phyloP scores from a whole-genome alignment of 2,329 filamentous ascomycete species.

The Fusarium sp. region DNA sequence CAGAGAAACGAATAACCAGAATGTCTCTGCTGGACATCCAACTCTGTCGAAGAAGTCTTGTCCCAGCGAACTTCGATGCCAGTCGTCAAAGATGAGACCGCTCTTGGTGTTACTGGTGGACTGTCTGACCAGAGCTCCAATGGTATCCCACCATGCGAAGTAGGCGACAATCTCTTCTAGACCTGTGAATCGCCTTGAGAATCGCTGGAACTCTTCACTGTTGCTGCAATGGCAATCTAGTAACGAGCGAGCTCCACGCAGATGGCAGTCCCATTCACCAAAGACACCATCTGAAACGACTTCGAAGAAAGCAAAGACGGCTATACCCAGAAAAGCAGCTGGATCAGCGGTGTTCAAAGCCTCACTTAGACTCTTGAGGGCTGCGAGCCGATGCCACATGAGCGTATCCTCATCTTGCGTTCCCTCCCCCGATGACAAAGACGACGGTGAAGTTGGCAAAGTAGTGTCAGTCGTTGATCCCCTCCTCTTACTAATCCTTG shows the following conservation, averaged over 20 bases:
- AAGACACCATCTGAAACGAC: conserved; percentile 55
- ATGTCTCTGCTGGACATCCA: conserved; percentile 51
- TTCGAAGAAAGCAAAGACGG: conserved; percentile 56
- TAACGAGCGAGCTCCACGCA: conserved; percentile 52
- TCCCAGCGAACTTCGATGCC: conserved; percentile 50
- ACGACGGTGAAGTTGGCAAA: not conserved
- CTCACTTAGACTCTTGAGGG: conserved; percentile 50
- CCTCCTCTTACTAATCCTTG: conserved; percentile 32
- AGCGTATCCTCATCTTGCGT: not conserved
- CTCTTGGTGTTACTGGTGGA: not conserved
- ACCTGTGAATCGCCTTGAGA: conserved; percentile 48
- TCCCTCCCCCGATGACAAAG: not conserved
- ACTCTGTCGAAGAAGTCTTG: conserved; percentile 50
- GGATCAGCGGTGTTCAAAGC: conserved; percentile 53
- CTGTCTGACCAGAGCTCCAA: conserved; percentile 41
- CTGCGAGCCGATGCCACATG: conserved; percentile 44
- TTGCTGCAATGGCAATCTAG: conserved; percentile 53
- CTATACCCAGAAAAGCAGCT: conserved; percentile 54
- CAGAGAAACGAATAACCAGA: conserved; percentile 48
- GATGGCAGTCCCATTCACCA: conserved; percentile 51
- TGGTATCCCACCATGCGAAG: conserved; percentile 54
- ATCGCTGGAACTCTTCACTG: conserved; percentile 46
- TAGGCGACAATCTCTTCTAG: conserved; percentile 51
- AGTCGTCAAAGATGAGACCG: conserved; percentile 51
- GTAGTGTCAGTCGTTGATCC: not conserved